These are phyloP conservation scores for Chlamydomonas eustigma DNA, from an alignment of 139 green algal genomes.

Conservation along the genomic window DNA sequence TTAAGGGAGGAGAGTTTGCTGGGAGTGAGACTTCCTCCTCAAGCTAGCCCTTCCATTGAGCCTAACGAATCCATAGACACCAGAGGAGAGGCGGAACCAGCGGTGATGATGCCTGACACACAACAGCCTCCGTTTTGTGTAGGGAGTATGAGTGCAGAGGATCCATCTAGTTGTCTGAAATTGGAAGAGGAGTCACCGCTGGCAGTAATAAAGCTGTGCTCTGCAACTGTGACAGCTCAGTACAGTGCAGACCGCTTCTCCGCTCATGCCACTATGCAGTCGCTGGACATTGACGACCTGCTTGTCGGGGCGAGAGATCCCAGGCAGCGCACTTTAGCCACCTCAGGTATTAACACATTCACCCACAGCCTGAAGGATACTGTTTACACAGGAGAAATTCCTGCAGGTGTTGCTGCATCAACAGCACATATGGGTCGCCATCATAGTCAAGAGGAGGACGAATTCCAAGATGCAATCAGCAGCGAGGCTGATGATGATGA, in stretches of 20 bases:
- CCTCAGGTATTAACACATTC: too few species aligned
- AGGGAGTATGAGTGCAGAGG: not conserved
- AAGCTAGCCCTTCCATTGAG: too few species aligned
- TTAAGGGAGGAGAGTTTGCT: not conserved
- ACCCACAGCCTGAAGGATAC: too few species aligned
- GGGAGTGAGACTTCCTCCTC: too few species aligned
- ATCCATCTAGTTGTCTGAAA: not conserved
- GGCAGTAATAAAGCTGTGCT: not conserved
- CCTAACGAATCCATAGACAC: too few species aligned
- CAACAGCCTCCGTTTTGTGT: too few species aligned
- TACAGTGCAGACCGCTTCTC: constrained; percentile 35
- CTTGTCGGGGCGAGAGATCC: constrained; percentile 44
- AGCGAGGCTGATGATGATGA: not conserved
- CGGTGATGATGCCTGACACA: too few species aligned
- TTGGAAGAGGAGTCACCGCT: constrained; percentile 8
- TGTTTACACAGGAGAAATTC: too few species aligned
- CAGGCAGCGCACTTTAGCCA: not conserved
- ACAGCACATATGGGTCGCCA: too few species aligned
- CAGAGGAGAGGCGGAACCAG: too few species aligned
- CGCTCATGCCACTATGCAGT: constrained; percentile 27
- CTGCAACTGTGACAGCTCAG: constrained; percentile 2
- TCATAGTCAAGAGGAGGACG: not conserved
- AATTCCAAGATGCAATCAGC: not conserved
- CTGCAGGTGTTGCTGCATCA: too few species aligned
- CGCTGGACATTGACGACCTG: constrained; percentile 60